Conservation (phyloP, 1,284 basidiomycete genomes). For the Papiliotrema laurentii region DNA sequence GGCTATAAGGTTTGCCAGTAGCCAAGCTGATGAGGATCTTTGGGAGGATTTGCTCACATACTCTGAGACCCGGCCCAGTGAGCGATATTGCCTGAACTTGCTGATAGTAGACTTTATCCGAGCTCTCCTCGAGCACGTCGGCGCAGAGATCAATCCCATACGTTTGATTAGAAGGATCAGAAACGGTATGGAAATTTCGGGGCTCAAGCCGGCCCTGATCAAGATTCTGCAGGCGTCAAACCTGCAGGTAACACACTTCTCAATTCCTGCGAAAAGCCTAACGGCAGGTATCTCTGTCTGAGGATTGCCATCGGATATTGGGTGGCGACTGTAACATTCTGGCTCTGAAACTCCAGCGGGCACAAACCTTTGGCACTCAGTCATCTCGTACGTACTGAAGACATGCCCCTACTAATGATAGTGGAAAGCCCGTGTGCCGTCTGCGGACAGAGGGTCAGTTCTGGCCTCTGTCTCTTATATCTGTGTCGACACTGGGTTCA, state of each 20-base stretch:
- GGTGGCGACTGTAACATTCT: constrained; percentile 73
- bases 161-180: constrained; percentile 89
- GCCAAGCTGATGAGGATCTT: constrained; percentile 93
- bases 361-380: constrained; percentile 77
- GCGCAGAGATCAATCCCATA: constrained; percentile 92
- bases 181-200: constrained; percentile 93
- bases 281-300: constrained; percentile 69
- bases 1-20: constrained; percentile 98
- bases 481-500: constrained; percentile 84
- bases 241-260: constrained; percentile 52
- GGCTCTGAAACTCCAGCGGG: constrained; percentile 62
- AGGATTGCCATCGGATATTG: constrained; percentile 83
- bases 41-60: constrained; percentile 96
- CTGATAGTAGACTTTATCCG: constrained; percentile 74
- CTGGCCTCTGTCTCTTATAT: constrained; percentile 58
- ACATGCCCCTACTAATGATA: constrained; percentile 36
- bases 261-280: not conserved
- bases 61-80: constrained; percentile 85
- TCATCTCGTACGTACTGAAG: too few relatives aligned
- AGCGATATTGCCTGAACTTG: constrained; percentile 17
- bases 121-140: constrained; percentile 90
- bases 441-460: constrained; percentile 60
- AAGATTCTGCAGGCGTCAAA: constrained; percentile 97
- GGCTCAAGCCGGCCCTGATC: constrained; percentile 86
- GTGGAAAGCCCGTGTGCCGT: constrained; percentile 62